These are phyloP conservation scores for Erythrobasidium hasegawianum DNA, from an alignment of 1,284 basidiomycete genomes.

Conservation along the genomic window DNA sequence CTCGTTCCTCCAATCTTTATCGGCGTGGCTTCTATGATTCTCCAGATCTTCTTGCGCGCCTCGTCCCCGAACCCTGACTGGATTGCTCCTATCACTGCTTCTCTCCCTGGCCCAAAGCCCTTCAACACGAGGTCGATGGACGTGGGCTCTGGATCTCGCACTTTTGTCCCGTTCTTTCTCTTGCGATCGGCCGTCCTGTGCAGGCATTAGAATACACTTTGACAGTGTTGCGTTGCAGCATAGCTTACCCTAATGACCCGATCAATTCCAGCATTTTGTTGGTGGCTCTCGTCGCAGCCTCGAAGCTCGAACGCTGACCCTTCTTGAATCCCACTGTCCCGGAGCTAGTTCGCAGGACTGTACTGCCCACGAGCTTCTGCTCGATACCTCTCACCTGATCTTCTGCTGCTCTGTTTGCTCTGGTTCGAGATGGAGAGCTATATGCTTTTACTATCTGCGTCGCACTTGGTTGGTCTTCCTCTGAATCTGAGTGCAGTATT, in stretches of 20 bases:
- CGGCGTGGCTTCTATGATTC: slow-evolving; percentile 51
- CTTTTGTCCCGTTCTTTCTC: slow-evolving; percentile 19
- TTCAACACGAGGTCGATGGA: slow-evolving; percentile 50
- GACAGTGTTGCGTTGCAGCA: neutral
- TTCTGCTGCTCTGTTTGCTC: neutral
- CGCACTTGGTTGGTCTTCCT: neutral
- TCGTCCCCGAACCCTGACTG: slow-evolving; percentile 47
- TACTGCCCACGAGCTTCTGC: slow-evolving; percentile 35
- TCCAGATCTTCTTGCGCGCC: slow-evolving; percentile 45
- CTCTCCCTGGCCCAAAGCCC: slow-evolving; percentile 51
- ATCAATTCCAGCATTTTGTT: slow-evolving; percentile 49
- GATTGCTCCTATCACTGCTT: slow-evolving; percentile 50
- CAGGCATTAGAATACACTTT: neutral
- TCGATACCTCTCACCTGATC: slow-evolving; percentile 42
- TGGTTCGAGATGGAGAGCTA: neutral
- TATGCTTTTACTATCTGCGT: neutral
- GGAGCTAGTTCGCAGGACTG: slow-evolving; percentile 39
- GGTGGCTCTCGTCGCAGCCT: slow-evolving; percentile 50
- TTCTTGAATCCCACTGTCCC: slow-evolving; percentile 50
- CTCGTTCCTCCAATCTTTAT: slow-evolving; percentile 51
- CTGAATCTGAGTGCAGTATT: neutral
- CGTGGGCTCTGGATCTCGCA: slow-evolving; percentile 32
- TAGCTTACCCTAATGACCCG: slow-evolving; percentile 38
- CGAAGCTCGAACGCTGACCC: slow-evolving; percentile 50
- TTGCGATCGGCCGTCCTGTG: slow-evolving; percentile 42